phyloP scores from a whole-genome alignment of 148 eudicot species.

The Rhododendron griersonianum region DNA sequence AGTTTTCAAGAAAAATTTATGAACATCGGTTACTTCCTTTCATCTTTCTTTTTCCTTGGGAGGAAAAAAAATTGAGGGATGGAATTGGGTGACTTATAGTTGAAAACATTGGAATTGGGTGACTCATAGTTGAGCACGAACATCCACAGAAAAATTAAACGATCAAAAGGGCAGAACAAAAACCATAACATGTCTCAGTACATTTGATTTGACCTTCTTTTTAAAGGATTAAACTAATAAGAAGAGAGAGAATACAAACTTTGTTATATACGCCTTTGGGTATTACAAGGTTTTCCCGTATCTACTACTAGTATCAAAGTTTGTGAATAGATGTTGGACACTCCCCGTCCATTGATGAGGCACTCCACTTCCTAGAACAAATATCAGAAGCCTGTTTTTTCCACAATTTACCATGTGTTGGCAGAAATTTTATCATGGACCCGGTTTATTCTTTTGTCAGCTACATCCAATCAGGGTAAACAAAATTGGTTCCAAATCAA shows the following conservation, averaged over 20 bases:
- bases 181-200: not conserved
- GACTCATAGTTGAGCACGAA: not conserved
- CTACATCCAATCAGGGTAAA: not conserved
- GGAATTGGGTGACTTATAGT: not conserved
- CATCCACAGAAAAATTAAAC: not conserved
- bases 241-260: too few species aligned
- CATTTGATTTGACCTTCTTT: too few species aligned
- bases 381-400: not conserved
- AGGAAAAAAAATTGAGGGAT: not conserved
- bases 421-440: not conserved
- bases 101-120: not conserved
- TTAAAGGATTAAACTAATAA: too few species aligned
- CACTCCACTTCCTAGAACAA: not conserved
- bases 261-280: too few species aligned
- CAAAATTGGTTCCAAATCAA: not conserved
- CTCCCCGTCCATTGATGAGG: not conserved
- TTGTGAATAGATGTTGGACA: not conserved
- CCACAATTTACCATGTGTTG: not conserved
- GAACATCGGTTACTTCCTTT: not conserved
- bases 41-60: not conserved
- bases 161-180: not conserved
- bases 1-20: not conserved
- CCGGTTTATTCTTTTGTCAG: not conserved
- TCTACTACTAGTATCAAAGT: not conserved
- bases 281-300: not conserved